Base-by-base conservation (phyloP, 148 eudicot genomes). In the Rhododendron kiyosumense region DNA sequence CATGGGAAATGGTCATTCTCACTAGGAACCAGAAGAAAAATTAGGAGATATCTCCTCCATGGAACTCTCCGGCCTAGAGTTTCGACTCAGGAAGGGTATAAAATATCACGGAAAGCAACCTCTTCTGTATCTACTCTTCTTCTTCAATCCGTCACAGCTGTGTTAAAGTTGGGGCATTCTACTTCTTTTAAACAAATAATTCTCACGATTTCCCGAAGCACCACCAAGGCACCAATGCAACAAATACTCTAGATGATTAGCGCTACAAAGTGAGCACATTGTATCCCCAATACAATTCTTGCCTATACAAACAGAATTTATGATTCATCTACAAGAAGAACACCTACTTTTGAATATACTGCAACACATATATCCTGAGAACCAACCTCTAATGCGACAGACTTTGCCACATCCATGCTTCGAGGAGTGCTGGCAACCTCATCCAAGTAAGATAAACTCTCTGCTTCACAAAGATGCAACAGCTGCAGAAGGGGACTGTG, bases 381-480 rank as follows among this genome's bases (percentile, higher is more conserved):
- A 89, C 92, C 34, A 87, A 97, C 99, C 99, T 97, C 92, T 77
- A 89, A 88, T 45, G 92, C 95, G 83, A 94, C 94, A 88, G 94
- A 94, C 88, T 95, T 93, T 9, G 96, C 96, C 90, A 95, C 84
- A 90, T 93, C 85, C 92, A 93, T 88, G 90, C 94, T 93, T 88
- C 84, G 87, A 20, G 96, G 90, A 84, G 92, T 91, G 87, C 91
- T 92, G 85, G 96, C 96, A 81, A 94, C 94, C 87, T 93, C 98
- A 90, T 97, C 99, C 91, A 97, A 83, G 92, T 93, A 97, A 83
- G 99, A 93, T 26, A 92, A 86, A 78, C 91, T 93, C 87, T 97
- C 99, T 83, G 92, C 93, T 93, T 97, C 99, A 88, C 99, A 95
- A 26, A 97, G 98, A 89, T 94, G 86, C 91, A 94, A 88, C 81